Evolutionary conservation across 2,329 filamentous ascomycete species (phyloP).

Genomic region (Sphaerulina vaccinii): DNA sequence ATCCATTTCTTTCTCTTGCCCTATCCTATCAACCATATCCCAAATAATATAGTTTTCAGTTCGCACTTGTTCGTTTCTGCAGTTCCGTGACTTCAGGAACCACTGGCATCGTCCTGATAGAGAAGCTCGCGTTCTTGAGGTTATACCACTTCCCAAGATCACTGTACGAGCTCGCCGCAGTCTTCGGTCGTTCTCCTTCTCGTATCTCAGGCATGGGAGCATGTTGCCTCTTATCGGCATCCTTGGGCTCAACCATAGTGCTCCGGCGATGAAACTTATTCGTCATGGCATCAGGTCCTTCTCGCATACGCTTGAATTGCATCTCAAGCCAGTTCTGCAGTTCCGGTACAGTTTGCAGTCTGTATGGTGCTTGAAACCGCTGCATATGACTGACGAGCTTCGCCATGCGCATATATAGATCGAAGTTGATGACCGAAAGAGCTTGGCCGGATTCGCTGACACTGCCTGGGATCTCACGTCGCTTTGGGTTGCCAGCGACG

Average conservation of each 20-base stretch:
- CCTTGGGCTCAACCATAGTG: constrained; percentile 70
- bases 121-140: constrained; percentile 4
- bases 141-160: constrained; percentile 7
- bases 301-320: constrained; percentile 74
- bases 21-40: background rate
- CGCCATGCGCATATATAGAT: constrained; percentile 91
- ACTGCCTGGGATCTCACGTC: constrained; percentile 67
- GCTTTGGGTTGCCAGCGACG: constrained; percentile 87
- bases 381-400: constrained; percentile 96
- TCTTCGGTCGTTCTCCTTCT: background rate
- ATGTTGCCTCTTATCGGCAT: constrained; percentile 18
- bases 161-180: background rate
- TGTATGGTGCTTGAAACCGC: constrained; percentile 91
- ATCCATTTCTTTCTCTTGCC: background rate
- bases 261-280: constrained; percentile 78
- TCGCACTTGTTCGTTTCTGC: constrained; percentile 9
- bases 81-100: constrained; percentile 5
- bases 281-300: constrained; percentile 60
- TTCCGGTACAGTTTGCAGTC: constrained; percentile 76
- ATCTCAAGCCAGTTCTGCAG: constrained; percentile 89
- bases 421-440: constrained; percentile 89
- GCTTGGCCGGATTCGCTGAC: constrained; percentile 59
- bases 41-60: constrained; percentile 6
- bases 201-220: constrained; percentile 4
- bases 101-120: constrained; percentile 2